Evolutionary conservation across 2,329 filamentous ascomycete genomes (phyloP).

Genomic region (Onygena corvina): DNA sequence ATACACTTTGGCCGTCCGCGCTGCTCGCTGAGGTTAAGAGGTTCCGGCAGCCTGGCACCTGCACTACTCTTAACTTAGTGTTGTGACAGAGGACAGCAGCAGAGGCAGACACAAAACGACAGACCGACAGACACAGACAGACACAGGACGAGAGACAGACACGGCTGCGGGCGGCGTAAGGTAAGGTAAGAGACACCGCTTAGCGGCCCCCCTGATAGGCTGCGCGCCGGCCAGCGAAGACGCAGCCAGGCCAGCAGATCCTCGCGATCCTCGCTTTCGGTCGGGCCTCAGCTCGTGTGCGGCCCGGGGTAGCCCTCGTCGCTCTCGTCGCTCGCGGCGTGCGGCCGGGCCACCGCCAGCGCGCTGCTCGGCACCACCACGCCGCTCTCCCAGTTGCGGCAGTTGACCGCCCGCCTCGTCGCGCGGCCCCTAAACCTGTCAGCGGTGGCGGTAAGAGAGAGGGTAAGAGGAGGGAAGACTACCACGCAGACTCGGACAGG

Average conservation of each 20-base stretch:
- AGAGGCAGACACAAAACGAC: too few species aligned
- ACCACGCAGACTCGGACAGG: constrained; percentile 86
- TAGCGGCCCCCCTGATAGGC: not conserved
- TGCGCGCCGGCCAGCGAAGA: too few species aligned
- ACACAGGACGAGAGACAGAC: not conserved
- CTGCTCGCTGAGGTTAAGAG: not conserved
- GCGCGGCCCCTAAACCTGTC: constrained; percentile 28
- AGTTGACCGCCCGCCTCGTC: constrained; percentile 58
- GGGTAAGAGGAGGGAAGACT: constrained; percentile 17
- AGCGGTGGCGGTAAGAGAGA: not conserved
- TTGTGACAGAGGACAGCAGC: too few species aligned
- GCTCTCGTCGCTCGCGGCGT: not conserved
- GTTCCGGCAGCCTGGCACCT: not conserved
- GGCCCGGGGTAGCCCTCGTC: too few species aligned
- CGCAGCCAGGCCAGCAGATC: too few species aligned
- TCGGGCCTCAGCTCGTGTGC: too few species aligned
- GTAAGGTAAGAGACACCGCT: too few species aligned
- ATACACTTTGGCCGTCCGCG: too few species aligned
- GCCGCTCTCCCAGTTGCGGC: constrained; percentile 92
- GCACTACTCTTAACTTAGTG: too few species aligned
- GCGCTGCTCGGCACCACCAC: constrained; percentile 39
- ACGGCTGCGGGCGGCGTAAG: too few species aligned
- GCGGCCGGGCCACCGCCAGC: constrained; percentile 19
- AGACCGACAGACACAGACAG: too few species aligned
- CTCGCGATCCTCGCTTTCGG: too few species aligned